These are phyloP conservation scores for Epichloe hybrida DNA, from an alignment of 2,329 filamentous ascomycete species.

Conservation along the genomic window DNA sequence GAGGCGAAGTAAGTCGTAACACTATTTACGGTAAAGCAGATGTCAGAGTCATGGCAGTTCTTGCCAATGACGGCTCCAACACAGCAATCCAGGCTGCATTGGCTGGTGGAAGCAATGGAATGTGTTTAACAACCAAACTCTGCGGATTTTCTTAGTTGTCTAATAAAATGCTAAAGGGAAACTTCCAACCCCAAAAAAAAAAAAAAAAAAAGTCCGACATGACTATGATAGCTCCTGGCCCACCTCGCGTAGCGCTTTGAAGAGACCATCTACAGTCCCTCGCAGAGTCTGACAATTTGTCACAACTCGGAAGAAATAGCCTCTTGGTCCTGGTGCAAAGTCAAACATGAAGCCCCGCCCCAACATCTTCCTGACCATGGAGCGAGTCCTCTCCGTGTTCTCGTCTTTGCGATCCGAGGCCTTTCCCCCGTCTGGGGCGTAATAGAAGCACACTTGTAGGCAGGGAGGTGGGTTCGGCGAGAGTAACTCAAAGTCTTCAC, in stretches of 20 bases:
- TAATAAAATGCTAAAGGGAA: neutral
- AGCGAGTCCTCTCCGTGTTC: slow-evolving; percentile 36
- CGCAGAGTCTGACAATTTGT: slow-evolving; percentile 40
- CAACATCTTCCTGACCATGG: slow-evolving; percentile 34
- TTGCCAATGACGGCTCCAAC: too few relatives aligned
- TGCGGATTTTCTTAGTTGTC: too few relatives aligned
- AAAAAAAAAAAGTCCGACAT: neutral
- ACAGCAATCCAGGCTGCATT: too few relatives aligned
- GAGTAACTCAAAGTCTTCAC: slow-evolving; percentile 53
- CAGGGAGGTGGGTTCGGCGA: slow-evolving; percentile 69
- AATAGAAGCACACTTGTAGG: slow-evolving; percentile 91
- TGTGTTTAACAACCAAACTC: too few relatives aligned
- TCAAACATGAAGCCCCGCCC: slow-evolving; percentile 44
- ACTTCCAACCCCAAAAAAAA: neutral
- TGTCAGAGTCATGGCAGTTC: too few relatives aligned
- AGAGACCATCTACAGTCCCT: slow-evolving; percentile 37
- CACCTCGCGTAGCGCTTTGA: slow-evolving; percentile 37
- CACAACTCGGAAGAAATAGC: slow-evolving; percentile 44
- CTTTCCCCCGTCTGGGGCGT: slow-evolving; percentile 38
- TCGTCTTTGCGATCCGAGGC: slow-evolving; percentile 26
- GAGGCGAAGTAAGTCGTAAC: too few relatives aligned
- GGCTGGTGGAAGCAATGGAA: too few relatives aligned
- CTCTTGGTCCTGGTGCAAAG: slow-evolving; percentile 40
- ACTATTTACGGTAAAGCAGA: too few relatives aligned
- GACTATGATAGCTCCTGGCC: slow-evolving; percentile 13